phyloP scores from a whole-genome alignment of 1,284 basidiomycete genomes.

The Trichosporon coremiiforme region DNA sequence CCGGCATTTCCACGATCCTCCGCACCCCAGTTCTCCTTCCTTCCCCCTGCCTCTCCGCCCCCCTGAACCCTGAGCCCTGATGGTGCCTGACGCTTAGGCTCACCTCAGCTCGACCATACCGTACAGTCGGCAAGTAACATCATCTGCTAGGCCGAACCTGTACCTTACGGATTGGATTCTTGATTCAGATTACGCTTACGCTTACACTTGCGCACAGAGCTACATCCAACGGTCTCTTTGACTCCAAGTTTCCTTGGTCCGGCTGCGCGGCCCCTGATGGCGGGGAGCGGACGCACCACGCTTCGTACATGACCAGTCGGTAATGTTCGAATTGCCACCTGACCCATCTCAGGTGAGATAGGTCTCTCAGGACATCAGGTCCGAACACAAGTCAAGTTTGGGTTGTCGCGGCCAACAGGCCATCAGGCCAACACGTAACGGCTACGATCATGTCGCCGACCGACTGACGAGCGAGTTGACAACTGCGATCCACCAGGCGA shows the following conservation, averaged over 20 bases:
- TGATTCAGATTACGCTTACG: constrained; percentile 20
- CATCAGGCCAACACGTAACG: constrained; percentile 6
- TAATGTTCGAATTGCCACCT: constrained; percentile 12
- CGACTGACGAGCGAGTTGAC: constrained; percentile 11
- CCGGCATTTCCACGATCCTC: constrained; percentile 3
- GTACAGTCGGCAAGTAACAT: constrained; percentile 17
- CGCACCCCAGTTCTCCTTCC: background rate
- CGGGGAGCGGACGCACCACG: constrained; percentile 27
- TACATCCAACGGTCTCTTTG: constrained; percentile 13
- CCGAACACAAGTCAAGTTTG: constrained; percentile 15
- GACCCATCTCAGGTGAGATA: constrained; percentile 3
- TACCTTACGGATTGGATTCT: constrained; percentile 16
- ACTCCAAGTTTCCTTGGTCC: constrained; percentile 9
- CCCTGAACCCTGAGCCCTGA: background rate
- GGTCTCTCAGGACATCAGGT: constrained; percentile 3
- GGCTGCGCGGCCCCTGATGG: constrained; percentile 30
- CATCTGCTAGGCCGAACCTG: background rate
- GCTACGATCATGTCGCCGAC: constrained; percentile 16
- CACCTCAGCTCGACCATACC: constrained; percentile 12
- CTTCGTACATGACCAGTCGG: constrained; percentile 18
- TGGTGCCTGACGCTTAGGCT: constrained; percentile 6
- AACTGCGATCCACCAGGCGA: constrained; percentile 17
- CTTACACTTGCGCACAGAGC: constrained; percentile 14
- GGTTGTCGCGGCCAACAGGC: constrained; percentile 20
- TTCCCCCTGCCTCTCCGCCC: background rate